Percentiles rank a stretch among this genome's conserved stretches.
Evolutionary conservation across 495 filamentous ascomycete genomes (phyloP).

Genomic region (Viridothelium virens): DNA sequence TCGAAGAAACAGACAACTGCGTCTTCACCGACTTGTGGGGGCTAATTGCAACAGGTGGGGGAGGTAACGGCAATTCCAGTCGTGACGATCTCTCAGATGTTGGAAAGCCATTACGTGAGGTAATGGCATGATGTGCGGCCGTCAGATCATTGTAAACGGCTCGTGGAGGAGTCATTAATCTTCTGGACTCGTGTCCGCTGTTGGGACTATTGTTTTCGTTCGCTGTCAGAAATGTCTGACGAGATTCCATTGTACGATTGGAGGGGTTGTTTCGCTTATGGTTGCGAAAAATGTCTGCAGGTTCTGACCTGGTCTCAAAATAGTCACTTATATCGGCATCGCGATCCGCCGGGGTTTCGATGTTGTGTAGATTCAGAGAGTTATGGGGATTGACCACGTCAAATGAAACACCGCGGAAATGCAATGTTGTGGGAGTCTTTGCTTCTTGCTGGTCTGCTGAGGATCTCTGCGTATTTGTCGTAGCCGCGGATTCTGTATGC

Average conservation of each 20-base stretch:
- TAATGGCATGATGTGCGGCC: constrained; percentile 1
- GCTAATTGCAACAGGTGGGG: neutral
- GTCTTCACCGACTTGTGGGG: neutral
- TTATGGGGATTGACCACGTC: constrained; percentile 32
- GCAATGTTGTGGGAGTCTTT: constrained; percentile 22
- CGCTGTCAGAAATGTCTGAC: neutral
- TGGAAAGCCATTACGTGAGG: neutral
- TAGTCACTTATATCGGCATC: constrained; percentile 27
- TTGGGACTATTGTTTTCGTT: constrained; percentile 4
- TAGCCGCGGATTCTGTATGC: neutral
- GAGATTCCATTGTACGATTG: neutral
- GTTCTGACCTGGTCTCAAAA: constrained; percentile 15
- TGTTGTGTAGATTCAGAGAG: constrained; percentile 24
- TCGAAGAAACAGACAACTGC: neutral
- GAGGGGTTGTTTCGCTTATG: neutral
- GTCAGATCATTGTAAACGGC: neutral
- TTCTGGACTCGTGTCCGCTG: neutral
- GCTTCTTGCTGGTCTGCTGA: neutral
- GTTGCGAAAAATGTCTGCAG: neutral
- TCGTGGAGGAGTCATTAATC: neutral
- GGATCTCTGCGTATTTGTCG: neutral
- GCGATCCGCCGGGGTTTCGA: constrained; percentile 26
- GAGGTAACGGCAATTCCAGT: neutral
- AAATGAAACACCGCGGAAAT: constrained; percentile 31
- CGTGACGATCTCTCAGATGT: neutral